Percentiles rank a stretch among this genome's conserved stretches.
phyloP scores from a whole-genome alignment of 176 grass and related monocot genomes.

The Chloris gayana region DNA sequence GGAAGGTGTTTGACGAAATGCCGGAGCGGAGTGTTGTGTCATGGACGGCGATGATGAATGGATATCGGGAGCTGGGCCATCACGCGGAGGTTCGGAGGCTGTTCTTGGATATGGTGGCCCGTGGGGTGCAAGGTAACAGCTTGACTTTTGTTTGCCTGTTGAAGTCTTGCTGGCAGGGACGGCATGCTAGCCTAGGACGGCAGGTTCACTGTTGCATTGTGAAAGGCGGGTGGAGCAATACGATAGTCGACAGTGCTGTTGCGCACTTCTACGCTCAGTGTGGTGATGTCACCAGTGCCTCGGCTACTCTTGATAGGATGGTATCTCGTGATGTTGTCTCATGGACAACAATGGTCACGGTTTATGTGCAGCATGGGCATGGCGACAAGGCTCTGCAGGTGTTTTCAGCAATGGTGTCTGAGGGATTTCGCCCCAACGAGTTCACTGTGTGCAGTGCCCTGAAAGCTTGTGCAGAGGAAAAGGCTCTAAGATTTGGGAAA shows the following conservation, averaged over 20 bases:
- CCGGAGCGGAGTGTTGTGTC: conserved; percentile 60
- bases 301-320: conserved; percentile 66
- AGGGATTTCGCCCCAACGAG: conserved; percentile 76
- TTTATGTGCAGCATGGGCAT: conserved; percentile 67
- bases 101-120: conserved; percentile 58
- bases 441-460: conserved; percentile 88
- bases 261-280: conserved; percentile 72
- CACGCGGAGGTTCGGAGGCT: conserved; percentile 53
- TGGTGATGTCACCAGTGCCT: conserved; percentile 55
- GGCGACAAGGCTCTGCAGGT: conserved; percentile 61
- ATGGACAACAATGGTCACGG: conserved; percentile 94
- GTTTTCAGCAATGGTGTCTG: conserved; percentile 71
- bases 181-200: conserved; percentile 52
- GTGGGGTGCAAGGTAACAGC: conserved; percentile 50
- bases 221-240: conserved; percentile 70
- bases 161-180: conserved; percentile 59
- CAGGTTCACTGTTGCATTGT: conserved; percentile 82
- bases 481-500: conserved; percentile 69
- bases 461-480: conserved; percentile 82
- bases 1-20: conserved; percentile 80
- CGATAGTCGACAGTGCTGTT: conserved; percentile 71
- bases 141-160: conserved; percentile 79
- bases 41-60: conserved; percentile 77
- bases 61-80: conserved; percentile 45
- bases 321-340: conserved; percentile 72